A percentile compares a stretch with the other conserved stretches of the same genome.
These are phyloP conservation scores for Geum urbanum DNA, from an alignment of 306 rosid species.

Conservation along the genomic window DNA sequence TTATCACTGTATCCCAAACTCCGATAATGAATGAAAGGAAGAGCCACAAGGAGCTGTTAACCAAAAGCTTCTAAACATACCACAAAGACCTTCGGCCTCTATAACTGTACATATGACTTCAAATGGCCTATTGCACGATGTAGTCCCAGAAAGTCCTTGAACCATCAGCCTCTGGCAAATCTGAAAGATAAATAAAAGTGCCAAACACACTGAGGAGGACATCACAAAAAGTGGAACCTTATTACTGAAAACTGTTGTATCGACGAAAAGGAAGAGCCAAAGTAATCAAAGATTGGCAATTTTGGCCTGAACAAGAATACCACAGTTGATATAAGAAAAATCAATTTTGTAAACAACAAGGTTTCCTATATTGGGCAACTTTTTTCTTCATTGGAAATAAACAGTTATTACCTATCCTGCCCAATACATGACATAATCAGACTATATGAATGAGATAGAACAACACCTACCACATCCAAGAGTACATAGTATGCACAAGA, in stretches of 20 bases:
- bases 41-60: too few species aligned
- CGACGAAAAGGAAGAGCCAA: not conserved
- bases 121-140: conserved; percentile 51
- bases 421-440: not conserved
- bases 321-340: not conserved
- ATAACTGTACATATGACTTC: conserved; percentile 53
- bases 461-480: conserved; percentile 64
- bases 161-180: conserved; percentile 85
- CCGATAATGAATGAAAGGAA: too few species aligned
- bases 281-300: not conserved
- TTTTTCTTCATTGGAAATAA: too few species aligned
- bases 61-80: conserved; percentile 80
- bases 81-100: conserved; percentile 70
- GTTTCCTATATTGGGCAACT: not conserved
- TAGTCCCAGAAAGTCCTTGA: conserved; percentile 81
- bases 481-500: conserved; percentile 80
- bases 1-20: conserved; percentile 60
- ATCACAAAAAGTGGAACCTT: not conserved
- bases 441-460: not conserved
- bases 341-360: not conserved
- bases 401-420: not conserved
- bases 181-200: conserved; percentile 23
- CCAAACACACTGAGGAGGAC: not conserved
- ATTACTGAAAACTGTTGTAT: not conserved
- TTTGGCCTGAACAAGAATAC: not conserved